A percentile compares a stretch with the other conserved stretches of the same genome.
These are phyloP conservation scores for Scutellaria galericulata DNA, from an alignment of 257 asterid genomes.

Conservation along the genomic window DNA sequence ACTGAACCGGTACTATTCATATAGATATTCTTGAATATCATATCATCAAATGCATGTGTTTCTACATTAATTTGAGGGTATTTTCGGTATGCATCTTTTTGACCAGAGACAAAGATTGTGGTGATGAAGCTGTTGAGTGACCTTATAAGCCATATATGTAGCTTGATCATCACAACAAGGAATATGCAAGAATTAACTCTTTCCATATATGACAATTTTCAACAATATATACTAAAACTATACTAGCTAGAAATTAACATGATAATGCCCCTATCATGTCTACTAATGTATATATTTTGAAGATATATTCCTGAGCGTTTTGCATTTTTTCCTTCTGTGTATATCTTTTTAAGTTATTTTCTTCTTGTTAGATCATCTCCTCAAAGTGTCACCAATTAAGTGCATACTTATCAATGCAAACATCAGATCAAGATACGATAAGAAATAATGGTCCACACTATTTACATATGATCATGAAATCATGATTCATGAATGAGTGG, in stretches of 20 bases:
- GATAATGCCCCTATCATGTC: slow-evolving; percentile 20
- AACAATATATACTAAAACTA: not conserved
- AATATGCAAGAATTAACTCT: no score
- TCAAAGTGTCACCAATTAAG: not conserved
- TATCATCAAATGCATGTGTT: not conserved
- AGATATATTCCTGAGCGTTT: slow-evolving; percentile 20
- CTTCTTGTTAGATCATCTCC: not conserved
- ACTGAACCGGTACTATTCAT: slow-evolving; percentile 14
- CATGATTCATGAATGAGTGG: not conserved
- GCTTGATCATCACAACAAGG: no score
- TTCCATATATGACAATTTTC: not conserved
- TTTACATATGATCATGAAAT: not conserved
- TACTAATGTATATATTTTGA: slow-evolving; percentile 27
- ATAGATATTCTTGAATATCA: not conserved
- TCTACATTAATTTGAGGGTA: not conserved
- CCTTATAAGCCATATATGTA: no score
- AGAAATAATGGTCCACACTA: not conserved
- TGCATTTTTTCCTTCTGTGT: not conserved
- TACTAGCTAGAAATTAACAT: slow-evolving; percentile 24
- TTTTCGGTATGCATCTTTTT: not conserved
- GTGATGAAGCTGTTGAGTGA: no score
- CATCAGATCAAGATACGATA: not conserved
- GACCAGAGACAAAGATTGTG: no score
- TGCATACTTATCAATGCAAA: not conserved
- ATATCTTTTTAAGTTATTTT: not conserved